Conservation (phyloP, 805 yeast species). For the Kodamaea kaohsiungensis region DNA sequence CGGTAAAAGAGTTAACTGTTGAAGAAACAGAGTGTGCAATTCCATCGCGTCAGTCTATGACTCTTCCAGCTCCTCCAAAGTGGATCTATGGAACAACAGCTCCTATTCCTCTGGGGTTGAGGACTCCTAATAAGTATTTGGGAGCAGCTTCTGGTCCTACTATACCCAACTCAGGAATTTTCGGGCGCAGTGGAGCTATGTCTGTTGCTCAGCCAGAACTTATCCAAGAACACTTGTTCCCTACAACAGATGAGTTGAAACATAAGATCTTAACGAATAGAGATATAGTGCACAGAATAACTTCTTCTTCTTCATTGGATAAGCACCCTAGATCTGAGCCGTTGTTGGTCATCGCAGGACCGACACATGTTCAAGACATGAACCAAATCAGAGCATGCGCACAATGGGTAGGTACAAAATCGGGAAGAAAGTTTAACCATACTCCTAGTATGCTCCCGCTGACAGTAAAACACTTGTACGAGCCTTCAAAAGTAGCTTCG, state of each 20-base stretch:
- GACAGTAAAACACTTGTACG: conserved; percentile 5
- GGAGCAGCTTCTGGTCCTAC: conserved; percentile 1
- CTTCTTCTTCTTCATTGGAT: background rate
- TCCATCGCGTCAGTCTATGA: background rate
- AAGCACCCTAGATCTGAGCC: background rate
- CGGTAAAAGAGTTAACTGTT: background rate
- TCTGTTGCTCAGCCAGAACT: conserved; percentile 47
- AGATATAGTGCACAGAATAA: background rate
- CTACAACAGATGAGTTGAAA: conserved; percentile 29
- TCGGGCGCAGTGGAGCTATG: conserved; percentile 25
- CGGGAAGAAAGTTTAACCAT: conserved; percentile 16
- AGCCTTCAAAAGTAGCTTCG: conserved; percentile 5
- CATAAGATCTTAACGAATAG: conserved; percentile 23
- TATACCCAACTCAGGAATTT: conserved; percentile 5
- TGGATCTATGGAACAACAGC: conserved; percentile 18
- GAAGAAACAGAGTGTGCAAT: background rate
- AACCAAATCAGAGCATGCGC: conserved; percentile 41
- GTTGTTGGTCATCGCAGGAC: conserved; percentile 43
- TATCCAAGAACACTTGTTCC: conserved; percentile 40
- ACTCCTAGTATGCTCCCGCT: conserved; percentile 8
- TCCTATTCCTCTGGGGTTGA: conserved; percentile 1
- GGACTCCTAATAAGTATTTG: background rate
- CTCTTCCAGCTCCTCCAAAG: conserved; percentile 7
- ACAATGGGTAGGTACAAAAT: conserved; percentile 36
- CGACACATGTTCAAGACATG: conserved; percentile 29